A percentile compares a stretch with the other conserved stretches of the same genome.
These are phyloP conservation scores for Suillus americanus DNA, from an alignment of 768 basidiomycete species.

Conservation along the genomic window DNA sequence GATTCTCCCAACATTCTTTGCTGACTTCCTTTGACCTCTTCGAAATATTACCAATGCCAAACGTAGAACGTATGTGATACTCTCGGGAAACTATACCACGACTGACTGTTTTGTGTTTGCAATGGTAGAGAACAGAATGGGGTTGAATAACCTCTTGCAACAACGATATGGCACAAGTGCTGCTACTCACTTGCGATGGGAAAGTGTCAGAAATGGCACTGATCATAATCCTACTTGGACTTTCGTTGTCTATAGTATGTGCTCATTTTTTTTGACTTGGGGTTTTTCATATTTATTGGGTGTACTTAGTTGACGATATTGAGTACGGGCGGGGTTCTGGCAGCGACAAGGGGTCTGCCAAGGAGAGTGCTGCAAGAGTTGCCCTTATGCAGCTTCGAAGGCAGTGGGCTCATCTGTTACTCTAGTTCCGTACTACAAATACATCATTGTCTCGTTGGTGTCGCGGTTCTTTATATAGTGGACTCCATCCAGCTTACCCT, in stretches of 20 bases:
- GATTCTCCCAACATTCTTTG: neutral
- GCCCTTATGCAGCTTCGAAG: conserved; percentile 22
- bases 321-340: conserved; percentile 27
- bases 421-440: neutral
- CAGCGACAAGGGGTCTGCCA: conserved; percentile 27
- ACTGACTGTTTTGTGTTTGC: neutral
- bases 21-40: neutral
- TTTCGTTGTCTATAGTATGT: conserved; percentile 27
- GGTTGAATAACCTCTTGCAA: conserved; percentile 31
- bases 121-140: conserved; percentile 15
- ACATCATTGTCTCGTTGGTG: neutral
- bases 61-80: neutral
- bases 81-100: neutral
- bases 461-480: neutral
- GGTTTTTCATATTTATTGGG: neutral
- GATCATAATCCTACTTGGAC: conserved; percentile 24
- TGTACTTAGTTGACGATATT: conserved; percentile 22
- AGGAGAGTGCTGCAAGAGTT: conserved; percentile 30
- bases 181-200: conserved; percentile 28
- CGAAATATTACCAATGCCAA: neutral
- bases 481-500: neutral
- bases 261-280: neutral
- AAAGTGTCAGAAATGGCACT: conserved; percentile 19
- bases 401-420: conserved; percentile 14
- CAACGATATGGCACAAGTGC: conserved; percentile 30